Conservation (phyloP, 2,329 filamentous ascomycete genomes). For the Fusarium foetens region DNA sequence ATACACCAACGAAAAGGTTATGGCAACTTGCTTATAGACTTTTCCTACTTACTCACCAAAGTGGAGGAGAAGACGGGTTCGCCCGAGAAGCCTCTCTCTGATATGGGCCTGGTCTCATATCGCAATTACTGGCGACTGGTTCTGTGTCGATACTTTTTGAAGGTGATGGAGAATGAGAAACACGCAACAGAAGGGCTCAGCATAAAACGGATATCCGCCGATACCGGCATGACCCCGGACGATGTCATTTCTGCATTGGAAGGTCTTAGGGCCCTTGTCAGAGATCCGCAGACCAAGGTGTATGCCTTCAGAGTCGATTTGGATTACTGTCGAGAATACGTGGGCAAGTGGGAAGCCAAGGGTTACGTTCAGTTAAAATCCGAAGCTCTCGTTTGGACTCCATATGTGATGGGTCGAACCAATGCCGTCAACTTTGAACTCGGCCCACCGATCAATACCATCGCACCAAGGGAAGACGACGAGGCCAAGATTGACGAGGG, state of each 20-base stretch:
- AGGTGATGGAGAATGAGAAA: conserved; percentile 50
- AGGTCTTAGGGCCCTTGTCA: conserved; percentile 86
- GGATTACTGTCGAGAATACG: conserved; percentile 86
- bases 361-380: conserved; percentile 87
- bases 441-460: conserved; percentile 81
- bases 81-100: conserved; percentile 95
- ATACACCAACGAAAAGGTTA: conserved; percentile 98
- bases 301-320: conserved; percentile 92
- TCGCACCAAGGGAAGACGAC: conserved; percentile 86
- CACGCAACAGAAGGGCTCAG: conserved; percentile 62
- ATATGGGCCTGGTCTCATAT: conserved; percentile 98
- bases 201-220: conserved; percentile 78
- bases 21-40: conserved; percentile 95
- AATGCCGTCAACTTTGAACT: conserved; percentile 86
- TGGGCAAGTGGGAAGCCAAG: conserved; percentile 89
- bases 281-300: conserved; percentile 86
- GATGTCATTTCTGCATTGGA: conserved; percentile 96
- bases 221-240: conserved; percentile 94
- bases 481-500: conserved; percentile 56
- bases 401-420: conserved; percentile 93
- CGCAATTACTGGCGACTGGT: conserved; percentile 96
- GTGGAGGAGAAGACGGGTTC: conserved; percentile 95
- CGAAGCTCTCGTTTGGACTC: conserved; percentile 88
- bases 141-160: conserved; percentile 83
- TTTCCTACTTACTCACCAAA: conserved; percentile 94